Evolutionary conservation across 2,329 filamentous ascomycete species (phyloP).

Genomic region (Diaporthe vaccinii): DNA sequence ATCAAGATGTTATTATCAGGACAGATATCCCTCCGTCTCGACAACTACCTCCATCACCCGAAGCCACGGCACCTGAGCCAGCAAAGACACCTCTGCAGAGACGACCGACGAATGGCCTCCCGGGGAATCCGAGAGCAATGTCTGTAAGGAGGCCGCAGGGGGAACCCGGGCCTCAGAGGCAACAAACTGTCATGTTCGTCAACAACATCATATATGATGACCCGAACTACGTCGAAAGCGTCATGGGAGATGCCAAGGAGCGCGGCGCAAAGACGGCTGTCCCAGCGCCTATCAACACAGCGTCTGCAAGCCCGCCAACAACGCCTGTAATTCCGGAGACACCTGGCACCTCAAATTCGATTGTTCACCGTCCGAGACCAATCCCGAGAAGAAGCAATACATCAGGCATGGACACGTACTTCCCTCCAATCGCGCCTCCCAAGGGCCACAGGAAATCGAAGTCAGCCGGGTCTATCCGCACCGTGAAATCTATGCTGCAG

Average conservation of each 20-base stretch:
- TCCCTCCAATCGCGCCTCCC: constrained; percentile 53
- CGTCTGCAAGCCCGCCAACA: neutral
- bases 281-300: constrained; percentile 29
- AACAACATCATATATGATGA: constrained; percentile 70
- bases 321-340: constrained; percentile 34
- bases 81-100: constrained; percentile 58
- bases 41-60: constrained; percentile 47
- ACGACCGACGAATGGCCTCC: constrained; percentile 61
- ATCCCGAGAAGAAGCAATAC: constrained; percentile 59
- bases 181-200: constrained; percentile 68
- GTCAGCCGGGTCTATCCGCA: constrained; percentile 62
- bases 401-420: constrained; percentile 51
- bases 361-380: constrained; percentile 69
- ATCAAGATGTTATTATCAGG: constrained; percentile 14
- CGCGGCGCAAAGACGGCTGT: constrained; percentile 45
- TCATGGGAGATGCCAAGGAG: constrained; percentile 60
- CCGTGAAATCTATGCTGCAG: constrained; percentile 60
- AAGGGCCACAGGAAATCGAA: constrained; percentile 61
- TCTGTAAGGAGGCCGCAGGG: constrained; percentile 50
- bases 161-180: constrained; percentile 46
- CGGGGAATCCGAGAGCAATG: constrained; percentile 60
- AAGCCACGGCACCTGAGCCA: constrained; percentile 51
- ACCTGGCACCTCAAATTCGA: constrained; percentile 51
- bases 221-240: constrained; percentile 61
- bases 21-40: constrained; percentile 50